Evolutionary conservation across 148 eudicot species (phyloP), one percentile per base, ranked within the genome.

Genomic region (Gaultheria prostrata): DNA sequence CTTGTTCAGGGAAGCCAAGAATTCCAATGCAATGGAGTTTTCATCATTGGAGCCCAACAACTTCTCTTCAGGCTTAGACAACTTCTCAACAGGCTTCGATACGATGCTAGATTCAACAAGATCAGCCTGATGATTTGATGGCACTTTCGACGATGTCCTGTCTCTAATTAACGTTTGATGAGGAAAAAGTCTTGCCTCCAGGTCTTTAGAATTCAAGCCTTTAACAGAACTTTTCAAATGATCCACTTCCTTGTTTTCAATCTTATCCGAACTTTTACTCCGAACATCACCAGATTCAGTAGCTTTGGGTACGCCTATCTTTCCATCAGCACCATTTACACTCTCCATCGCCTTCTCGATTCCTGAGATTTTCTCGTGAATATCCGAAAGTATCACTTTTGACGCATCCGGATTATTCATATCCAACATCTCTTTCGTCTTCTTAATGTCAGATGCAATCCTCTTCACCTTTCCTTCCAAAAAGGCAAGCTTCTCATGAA

Each of bases 401-500:
- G 98, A 96, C 0, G 93, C 91, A 85, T 91, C 92, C 1, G 92
- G 91, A 81, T 93, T 92, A 69, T 94, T 91, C 92, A 87, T 84
- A 89, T 96, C 98, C 87, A 96, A 87, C 89, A 96, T 91, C 70
- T 96, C 98, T 80, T 96, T 96, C 0, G 98, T 94, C 90, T 89
- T 92, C 91, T 93, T 94, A 63, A 96, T 96, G 86, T 96, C 98
- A 14, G 94, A 87, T n/a, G 98, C 94, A 73, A 96, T 96, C 85
- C 93, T 89, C 90, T 93, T 92, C 80, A 96, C 98, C 83, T 92
- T 96, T 57, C 94, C 98, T 83, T 96, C 98, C 88, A 96, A 88
- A 86, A 88, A 92, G 0, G 98, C 98, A 80, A 96, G 93, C 88
- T 93, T 94, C 84, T 93, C 98, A 45, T 94, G 98, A 57, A 96